Evolutionary conservation across 192 early-diverging fungal species (phyloP).

Genomic region (Umbelopsis vinacea): DNA sequence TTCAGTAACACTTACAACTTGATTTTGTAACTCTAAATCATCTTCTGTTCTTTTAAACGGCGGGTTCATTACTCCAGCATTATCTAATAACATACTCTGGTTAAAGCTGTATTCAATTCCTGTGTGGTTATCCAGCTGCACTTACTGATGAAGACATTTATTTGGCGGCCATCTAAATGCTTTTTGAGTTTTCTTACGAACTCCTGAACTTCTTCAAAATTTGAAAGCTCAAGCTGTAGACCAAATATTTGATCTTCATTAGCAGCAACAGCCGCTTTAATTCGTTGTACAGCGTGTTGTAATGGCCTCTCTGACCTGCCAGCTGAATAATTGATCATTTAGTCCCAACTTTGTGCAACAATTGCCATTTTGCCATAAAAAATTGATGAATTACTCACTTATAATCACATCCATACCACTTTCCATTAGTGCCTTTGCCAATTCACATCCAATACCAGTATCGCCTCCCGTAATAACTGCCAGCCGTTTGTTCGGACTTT

Average conservation of each 20-base stretch:
- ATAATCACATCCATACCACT: neutral
- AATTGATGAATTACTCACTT: neutral
- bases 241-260: neutral
- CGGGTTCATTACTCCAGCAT: conserved; percentile 15
- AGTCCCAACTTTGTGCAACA: neutral
- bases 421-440: neutral
- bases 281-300: neutral
- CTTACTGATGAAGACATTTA: conserved; percentile 5
- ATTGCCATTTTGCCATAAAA: neutral
- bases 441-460: conserved; percentile 2
- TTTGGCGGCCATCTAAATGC: neutral
- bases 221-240: neutral
- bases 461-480: conserved; percentile 17
- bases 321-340: neutral
- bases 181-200: neutral
- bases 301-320: neutral
- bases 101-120: neutral
- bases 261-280: neutral
- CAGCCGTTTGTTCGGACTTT: neutral
- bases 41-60: neutral
- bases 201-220: neutral
- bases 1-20: conserved; percentile 4
- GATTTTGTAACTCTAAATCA: neutral
- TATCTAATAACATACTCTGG: neutral
- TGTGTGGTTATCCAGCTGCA: neutral